Evolutionary conservation across 2,329 filamentous ascomycete genomes (phyloP).

Genomic region (Stachybotrys echinatus): DNA sequence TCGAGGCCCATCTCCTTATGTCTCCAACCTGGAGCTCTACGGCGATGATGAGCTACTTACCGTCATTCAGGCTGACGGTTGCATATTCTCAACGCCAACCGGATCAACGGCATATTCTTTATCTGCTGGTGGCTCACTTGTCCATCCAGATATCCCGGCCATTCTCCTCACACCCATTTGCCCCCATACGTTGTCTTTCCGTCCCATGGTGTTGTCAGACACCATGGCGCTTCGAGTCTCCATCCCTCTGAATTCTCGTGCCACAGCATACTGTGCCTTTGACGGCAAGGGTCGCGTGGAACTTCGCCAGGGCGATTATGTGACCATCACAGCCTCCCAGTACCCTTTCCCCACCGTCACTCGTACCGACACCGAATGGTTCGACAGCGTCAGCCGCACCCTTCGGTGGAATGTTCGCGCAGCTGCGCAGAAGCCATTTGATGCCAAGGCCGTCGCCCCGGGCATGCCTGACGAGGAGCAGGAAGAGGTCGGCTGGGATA

Average conservation of each 20-base stretch:
- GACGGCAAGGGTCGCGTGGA: slow-evolving; percentile 96
- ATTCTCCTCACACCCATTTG: slow-evolving; percentile 97
- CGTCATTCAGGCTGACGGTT: slow-evolving; percentile 92
- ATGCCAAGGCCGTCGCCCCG: slow-evolving; percentile 33
- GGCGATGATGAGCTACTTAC: slow-evolving; percentile 93
- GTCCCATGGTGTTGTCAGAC: slow-evolving; percentile 96
- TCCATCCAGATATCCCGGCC: slow-evolving; percentile 94
- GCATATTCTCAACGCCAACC: slow-evolving; percentile 95
- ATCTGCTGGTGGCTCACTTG: slow-evolving; percentile 89
- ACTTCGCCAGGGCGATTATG: slow-evolving; percentile 86
- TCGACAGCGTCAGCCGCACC: slow-evolving; percentile 88
- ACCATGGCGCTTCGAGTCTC: slow-evolving; percentile 87
- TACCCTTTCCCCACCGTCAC: slow-evolving; percentile 97
- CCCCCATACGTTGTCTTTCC: slow-evolving; percentile 93
- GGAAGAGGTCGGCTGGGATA: slow-evolving; percentile 74
- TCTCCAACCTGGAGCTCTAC: slow-evolving; percentile 93
- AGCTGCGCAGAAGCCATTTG: slow-evolving; percentile 87
- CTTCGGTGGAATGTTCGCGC: slow-evolving; percentile 93
- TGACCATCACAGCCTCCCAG: slow-evolving; percentile 91
- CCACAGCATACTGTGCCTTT: slow-evolving; percentile 94
- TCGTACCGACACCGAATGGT: slow-evolving; percentile 87
- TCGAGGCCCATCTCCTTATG: slow-evolving; percentile 91
- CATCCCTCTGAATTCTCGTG: slow-evolving; percentile 77
- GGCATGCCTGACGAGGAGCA: slow-evolving; percentile 40
- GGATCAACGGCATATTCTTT: slow-evolving; percentile 94